These are phyloP conservation scores for Passalora sequoiae DNA, from an alignment of 2,329 filamentous ascomycete species.

Conservation along the genomic window DNA sequence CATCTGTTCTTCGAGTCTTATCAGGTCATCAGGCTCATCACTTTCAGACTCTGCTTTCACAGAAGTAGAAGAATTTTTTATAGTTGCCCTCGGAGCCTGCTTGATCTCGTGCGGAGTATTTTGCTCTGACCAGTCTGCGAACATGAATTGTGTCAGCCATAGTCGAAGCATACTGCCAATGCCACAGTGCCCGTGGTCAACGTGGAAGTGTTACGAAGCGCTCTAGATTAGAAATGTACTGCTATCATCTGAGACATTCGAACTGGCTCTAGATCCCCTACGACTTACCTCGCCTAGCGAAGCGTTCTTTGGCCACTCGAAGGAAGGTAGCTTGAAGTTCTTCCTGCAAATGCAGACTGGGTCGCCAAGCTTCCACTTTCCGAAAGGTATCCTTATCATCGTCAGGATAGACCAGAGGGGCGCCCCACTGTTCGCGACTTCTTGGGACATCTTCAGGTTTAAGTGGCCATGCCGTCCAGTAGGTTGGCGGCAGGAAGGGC, in stretches of 20 bases:
- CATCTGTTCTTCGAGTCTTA: not conserved
- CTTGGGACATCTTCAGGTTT: slow-evolving; percentile 57
- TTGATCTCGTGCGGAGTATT: not conserved
- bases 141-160: too few species aligned
- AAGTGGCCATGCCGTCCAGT: slow-evolving; percentile 86
- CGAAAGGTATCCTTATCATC: slow-evolving; percentile 15
- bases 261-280: too few species aligned
- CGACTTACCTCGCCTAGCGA: too few species aligned
- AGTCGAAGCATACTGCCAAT: too few species aligned
- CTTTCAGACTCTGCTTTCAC: slow-evolving; percentile 1
- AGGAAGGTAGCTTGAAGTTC: slow-evolving; percentile 63
- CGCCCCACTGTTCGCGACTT: slow-evolving; percentile 48
- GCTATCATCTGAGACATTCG: too few species aligned
- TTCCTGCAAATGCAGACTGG: slow-evolving; percentile 63
- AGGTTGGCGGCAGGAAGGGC: slow-evolving; percentile 45
- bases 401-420: slow-evolving; percentile 24
- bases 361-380: slow-evolving; percentile 33
- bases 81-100: not conserved
- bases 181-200: too few species aligned
- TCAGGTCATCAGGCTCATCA: slow-evolving; percentile 1
- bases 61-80: not conserved
- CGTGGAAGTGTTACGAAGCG: too few species aligned
- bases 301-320: slow-evolving; percentile 59
- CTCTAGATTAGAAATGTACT: too few species aligned
- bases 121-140: slow-evolving; percentile 5